phyloP scores from a whole-genome alignment of 2,329 filamentous ascomycete species.

The Fusarium virguliforme region DNA sequence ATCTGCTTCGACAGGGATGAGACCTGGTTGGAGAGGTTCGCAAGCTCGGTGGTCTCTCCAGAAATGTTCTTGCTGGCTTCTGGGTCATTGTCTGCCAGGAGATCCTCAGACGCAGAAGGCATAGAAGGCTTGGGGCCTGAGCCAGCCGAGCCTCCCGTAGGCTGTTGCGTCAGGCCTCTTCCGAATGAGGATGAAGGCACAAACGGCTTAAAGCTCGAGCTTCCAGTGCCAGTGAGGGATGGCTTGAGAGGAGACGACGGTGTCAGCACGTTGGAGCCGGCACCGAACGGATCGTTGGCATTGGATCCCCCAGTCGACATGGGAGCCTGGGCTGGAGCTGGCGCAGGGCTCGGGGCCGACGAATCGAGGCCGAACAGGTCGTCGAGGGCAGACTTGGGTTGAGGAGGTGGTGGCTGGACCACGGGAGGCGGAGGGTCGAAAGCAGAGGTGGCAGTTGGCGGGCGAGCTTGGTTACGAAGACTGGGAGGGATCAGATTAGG shows the following conservation, averaged over 20 bases:
- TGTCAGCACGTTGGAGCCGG: constrained; percentile 63
- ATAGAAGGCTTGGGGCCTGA: constrained; percentile 54
- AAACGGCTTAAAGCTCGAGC: constrained; percentile 86
- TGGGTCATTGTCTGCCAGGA: constrained; percentile 91
- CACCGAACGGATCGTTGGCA: constrained; percentile 75
- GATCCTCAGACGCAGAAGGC: constrained; percentile 79
- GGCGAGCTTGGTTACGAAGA: constrained; percentile 77
- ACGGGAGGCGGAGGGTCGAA: constrained; percentile 65
- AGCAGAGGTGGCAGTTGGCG: constrained; percentile 67
- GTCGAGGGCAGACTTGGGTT: constrained; percentile 86
- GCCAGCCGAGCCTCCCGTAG: constrained; percentile 74
- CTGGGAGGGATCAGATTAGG: constrained; percentile 88
- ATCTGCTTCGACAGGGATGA: constrained; percentile 92
- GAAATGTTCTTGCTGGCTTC: constrained; percentile 91
- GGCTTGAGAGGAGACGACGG: constrained; percentile 71
- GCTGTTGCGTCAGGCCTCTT: constrained; percentile 82
- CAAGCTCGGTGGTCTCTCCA: constrained; percentile 91
- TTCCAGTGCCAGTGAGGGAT: constrained; percentile 60
- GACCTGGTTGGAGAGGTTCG: constrained; percentile 96
- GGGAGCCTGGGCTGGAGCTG: constrained; percentile 72
- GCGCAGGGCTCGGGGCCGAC: constrained; percentile 63
- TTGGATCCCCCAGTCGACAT: constrained; percentile 83
- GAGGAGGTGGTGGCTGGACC: constrained; percentile 57
- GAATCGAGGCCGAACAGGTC: constrained; percentile 95
- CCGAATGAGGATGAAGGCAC: constrained; percentile 94